Percentiles rank a stretch among this genome's conserved stretches.
These are phyloP conservation scores for Panaeolus papilionaceus DNA, from an alignment of 768 basidiomycete species.

Conservation along the genomic window DNA sequence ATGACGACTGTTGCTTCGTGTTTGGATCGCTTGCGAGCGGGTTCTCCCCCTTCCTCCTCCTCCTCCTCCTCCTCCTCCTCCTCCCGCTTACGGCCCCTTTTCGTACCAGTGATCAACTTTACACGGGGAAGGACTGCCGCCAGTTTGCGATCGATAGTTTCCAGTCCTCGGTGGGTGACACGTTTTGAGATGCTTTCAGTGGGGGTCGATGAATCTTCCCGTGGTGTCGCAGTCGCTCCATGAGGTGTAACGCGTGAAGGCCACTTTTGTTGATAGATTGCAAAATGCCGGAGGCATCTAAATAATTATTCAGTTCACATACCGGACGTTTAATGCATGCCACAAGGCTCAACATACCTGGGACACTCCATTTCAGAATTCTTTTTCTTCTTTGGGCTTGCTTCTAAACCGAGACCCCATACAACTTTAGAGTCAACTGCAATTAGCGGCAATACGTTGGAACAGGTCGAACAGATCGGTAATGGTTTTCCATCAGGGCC, in stretches of 20 bases:
- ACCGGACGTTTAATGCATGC: not conserved
- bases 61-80: not conserved
- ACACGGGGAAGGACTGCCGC: constrained; percentile 15
- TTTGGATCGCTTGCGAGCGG: constrained; percentile 16
- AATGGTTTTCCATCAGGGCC: constrained; percentile 72
- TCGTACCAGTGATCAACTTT: constrained; percentile 8
- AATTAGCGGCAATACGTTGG: constrained; percentile 76
- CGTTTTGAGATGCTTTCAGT: constrained; percentile 39
- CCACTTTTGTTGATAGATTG: constrained; percentile 78
- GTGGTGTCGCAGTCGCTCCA: constrained; percentile 54
- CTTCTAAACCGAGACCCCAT: constrained; percentile 69
- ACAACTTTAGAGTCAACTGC: constrained; percentile 77
- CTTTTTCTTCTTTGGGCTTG: constrained; percentile 61
- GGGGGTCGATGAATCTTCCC: constrained; percentile 54
- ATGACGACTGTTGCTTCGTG: constrained; percentile 3
- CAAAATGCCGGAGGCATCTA: constrained; percentile 82
- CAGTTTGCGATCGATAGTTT: constrained; percentile 22
- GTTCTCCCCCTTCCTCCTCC: not conserved
- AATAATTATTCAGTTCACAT: constrained; percentile 4
- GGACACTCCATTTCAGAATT: constrained; percentile 75
- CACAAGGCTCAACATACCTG: constrained; percentile 52
- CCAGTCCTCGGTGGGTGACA: constrained; percentile 20
- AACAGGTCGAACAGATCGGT: constrained; percentile 76
- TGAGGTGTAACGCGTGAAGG: constrained; percentile 64
- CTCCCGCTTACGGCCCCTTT: not conserved